Evolutionary conservation across 148 eudicot genomes (phyloP), one percentile per base, ranked within the genome.

Genomic region (Arctostaphylos glauca): DNA sequence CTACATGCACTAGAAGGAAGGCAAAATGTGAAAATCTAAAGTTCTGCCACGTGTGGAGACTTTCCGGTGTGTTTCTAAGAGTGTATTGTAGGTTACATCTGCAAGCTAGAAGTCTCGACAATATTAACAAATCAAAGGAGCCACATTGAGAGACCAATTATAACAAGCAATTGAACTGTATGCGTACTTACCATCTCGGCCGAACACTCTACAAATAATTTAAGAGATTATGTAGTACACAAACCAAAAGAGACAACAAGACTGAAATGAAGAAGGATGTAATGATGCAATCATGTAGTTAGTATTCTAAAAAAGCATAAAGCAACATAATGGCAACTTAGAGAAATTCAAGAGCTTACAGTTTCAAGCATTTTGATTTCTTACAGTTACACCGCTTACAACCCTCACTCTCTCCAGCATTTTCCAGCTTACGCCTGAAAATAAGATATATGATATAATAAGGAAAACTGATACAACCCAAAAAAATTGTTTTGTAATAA

Each of bases 381-480:
- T 94, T 94, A 81, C 99, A 96, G 86, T 96, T 94, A 81, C 99
- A 96, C 79, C 99, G 92, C 86, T 96, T 96, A 84, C 99, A 96
- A 16, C 92, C 84, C 71, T 87, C 97, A 47, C 50, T 78, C 77
- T 94, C 98, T 68, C 86, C 95, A 85, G 50, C 87, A 86, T 73
- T 89, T 82, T 96, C 98, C 81, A 81, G 71, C 84, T 87, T 93
- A 53, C 93, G 93, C 91, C 98, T 96, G 91, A 78, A 49, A 82
- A 86, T 77, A 25, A 48, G 72, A 67, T 77, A 74, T n/a, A 83
- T 19, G 76, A 25, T 49, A 58, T 76, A 46, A 64, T 80, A 72
- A 6, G 23, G 60, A 76, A 83, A 64, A 43, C 58, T 64, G 41
- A 46, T 58, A n/a, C 56, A 23, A 71, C 3, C 25, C 14, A 74